Base-by-base conservation (phyloP, 1,284 basidiomycete genomes). In the Trichosporon sp. region DNA sequence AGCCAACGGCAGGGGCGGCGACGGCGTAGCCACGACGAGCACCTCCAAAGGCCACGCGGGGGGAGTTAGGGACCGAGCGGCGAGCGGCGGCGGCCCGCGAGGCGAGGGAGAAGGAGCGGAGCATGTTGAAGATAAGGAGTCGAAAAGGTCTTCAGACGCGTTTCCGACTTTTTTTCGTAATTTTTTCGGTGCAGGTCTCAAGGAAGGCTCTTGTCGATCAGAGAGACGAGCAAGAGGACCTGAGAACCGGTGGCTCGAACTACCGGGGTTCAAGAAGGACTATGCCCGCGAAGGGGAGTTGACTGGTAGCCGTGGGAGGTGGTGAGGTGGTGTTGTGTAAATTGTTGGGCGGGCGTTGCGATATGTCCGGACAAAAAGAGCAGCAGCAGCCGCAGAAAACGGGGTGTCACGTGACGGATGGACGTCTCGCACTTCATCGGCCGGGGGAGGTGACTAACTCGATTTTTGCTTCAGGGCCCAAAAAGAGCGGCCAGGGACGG, bases 1-100 rank as follows among this genome's bases (percentile, higher is more conserved):
- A 87, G 71, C 92, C 91, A 8, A 93, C 91, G 14, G 91, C 91
- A 59, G 91, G 91, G 10, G 90, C 90, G 68, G 92, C 91, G 68
- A 92, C 88, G 11, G 92, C 91, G 70, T 83, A 81, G 16, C 73
- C 65, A 54, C 77, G 71, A 46, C 67, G 63, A 35, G 63, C 32
- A 61, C 46, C 66, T 12, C 67, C 69, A 12, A 65, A 43, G 48
- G 40, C 26, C 14, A 37, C 64, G 56, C 67, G 54, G 48, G 46
- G 37, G 10, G 54, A 54, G 54, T 65, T 61, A 4, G 68, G 4
- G 43, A 56, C 68, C 67, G 67, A 40, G 37, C 63, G 64, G 43
- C 68, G 70, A 26, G 73, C 68, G 2, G 43, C 51, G n/a, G 69
- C 67, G 31, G 67, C 71, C 66, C 73, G 73, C 68, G 73, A 65